phyloP scores from a whole-genome alignment of 768 basidiomycete species.

The Lactarius indigo region DNA sequence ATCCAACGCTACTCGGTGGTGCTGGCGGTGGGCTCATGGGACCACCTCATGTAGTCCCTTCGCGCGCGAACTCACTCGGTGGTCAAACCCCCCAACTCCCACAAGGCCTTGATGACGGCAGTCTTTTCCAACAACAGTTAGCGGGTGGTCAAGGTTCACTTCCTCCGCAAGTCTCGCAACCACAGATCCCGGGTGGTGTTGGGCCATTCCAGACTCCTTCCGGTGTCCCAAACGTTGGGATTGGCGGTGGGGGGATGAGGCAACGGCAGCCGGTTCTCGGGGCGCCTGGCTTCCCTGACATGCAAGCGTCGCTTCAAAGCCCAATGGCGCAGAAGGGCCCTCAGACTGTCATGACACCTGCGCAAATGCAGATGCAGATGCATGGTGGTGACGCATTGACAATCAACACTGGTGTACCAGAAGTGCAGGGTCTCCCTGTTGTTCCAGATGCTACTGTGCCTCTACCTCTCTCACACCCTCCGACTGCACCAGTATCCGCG shows the following conservation, averaged over 20 bases:
- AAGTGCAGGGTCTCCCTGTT: constrained; percentile 20
- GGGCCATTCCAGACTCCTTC: constrained; percentile 20
- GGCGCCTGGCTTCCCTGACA: constrained; percentile 27
- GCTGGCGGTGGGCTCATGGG: constrained; percentile 38
- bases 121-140: constrained; percentile 12
- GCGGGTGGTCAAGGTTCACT: constrained; percentile 8
- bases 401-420: constrained; percentile 18
- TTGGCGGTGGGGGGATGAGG: constrained; percentile 24
- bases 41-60: constrained; percentile 33
- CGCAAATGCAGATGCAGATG: constrained; percentile 21
- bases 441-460: constrained; percentile 16
- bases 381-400: constrained; percentile 11
- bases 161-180: constrained; percentile 25
- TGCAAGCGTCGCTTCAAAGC: constrained; percentile 22
- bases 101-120: constrained; percentile 31
- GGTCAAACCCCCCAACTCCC: constrained; percentile 24
- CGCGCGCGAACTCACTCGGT: constrained; percentile 27
- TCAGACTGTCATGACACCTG: constrained; percentile 12
- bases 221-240: constrained; percentile 20
- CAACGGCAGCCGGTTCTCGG: constrained; percentile 26
- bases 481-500: constrained; percentile 26
- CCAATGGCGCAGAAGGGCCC: constrained; percentile 16
- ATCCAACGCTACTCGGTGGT: constrained; percentile 31
- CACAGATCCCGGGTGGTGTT: constrained; percentile 19
- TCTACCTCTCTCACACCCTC: constrained; percentile 2